Percentiles rank a stretch among this genome's conserved stretches.
Evolutionary conservation across 225 moss, liverwort and hornwort species (phyloP).

Genomic region (Pseudisothecium myosuroides): DNA sequence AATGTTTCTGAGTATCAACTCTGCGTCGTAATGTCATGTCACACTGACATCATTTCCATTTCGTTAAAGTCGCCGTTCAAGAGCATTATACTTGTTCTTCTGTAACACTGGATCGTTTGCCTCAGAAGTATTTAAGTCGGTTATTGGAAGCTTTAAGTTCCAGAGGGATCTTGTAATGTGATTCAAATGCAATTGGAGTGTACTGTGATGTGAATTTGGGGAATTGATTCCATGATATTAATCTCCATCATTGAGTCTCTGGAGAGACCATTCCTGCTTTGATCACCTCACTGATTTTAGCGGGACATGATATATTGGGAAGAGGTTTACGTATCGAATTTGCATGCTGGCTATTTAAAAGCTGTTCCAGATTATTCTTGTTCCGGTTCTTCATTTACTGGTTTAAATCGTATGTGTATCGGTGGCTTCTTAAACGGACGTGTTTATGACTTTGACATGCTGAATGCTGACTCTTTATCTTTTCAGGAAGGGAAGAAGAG

Average conservation of each 20-base stretch:
- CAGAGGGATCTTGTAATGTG: neutral
- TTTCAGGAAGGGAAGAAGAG: conserved; percentile 13
- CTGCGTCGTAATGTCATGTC: no score
- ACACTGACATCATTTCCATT: neutral
- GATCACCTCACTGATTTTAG: neutral
- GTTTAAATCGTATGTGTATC: neutral
- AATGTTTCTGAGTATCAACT: neutral
- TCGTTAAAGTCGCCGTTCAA: neutral
- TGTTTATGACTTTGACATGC: neutral
- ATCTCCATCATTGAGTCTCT: neutral
- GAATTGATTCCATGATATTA: neutral
- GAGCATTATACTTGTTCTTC: neutral
- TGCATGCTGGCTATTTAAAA: neutral
- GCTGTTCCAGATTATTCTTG: neutral
- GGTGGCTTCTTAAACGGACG: neutral
- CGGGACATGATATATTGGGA: neutral
- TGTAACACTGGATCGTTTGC: neutral
- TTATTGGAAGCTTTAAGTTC: neutral
- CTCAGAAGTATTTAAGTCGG: no score
- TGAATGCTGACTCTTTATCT: neutral
- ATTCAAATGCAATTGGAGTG: neutral
- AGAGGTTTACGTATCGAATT: neutral
- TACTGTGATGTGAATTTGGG: neutral
- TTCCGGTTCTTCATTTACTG: neutral
- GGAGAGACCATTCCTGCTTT: neutral